phyloP scores from a whole-genome alignment of 768 basidiomycete genomes.

The Kwoniella shandongensis region DNA sequence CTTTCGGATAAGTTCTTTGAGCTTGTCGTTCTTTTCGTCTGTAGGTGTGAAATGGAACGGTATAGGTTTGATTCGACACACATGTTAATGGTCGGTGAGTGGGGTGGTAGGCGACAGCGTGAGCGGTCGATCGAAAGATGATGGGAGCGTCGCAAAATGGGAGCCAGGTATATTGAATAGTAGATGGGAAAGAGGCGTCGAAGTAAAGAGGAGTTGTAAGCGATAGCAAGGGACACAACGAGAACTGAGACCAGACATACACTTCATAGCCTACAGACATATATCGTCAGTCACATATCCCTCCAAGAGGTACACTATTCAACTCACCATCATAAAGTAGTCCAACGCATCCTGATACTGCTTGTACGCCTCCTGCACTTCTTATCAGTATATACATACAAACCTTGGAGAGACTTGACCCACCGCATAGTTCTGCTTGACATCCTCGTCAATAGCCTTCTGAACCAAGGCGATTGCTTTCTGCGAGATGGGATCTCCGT shows the following conservation, averaged over 20 bases:
- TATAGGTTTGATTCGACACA: too few relatives aligned
- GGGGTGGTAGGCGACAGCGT: constrained; percentile 5
- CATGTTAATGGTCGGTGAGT: too few relatives aligned
- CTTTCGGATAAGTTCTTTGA: constrained; percentile 75
- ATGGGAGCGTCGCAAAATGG: too few relatives aligned
- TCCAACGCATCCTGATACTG: constrained; percentile 92
- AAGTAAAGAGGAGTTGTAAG: neutral
- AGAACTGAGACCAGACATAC: constrained; percentile 20
- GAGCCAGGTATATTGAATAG: neutral
- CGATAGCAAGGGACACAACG: neutral
- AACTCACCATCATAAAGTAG: constrained; percentile 91
- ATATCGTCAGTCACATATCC: neutral
- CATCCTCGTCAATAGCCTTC: constrained; percentile 87
- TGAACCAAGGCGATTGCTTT: constrained; percentile 88
- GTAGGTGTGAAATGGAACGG: constrained; percentile 7
- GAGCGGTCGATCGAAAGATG: neutral
- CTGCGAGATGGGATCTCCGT: too few relatives aligned
- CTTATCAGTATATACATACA: neutral
- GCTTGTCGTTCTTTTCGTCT: constrained; percentile 95
- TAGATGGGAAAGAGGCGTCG: neutral
- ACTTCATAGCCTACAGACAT: constrained; percentile 46
- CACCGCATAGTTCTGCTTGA: constrained; percentile 79
- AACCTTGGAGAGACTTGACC: constrained; percentile 14
- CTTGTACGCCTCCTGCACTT: constrained; percentile 74
- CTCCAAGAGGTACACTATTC: neutral